Conservation (phyloP, 2,329 filamentous ascomycete genomes). For the Microdochium paspali region DNA sequence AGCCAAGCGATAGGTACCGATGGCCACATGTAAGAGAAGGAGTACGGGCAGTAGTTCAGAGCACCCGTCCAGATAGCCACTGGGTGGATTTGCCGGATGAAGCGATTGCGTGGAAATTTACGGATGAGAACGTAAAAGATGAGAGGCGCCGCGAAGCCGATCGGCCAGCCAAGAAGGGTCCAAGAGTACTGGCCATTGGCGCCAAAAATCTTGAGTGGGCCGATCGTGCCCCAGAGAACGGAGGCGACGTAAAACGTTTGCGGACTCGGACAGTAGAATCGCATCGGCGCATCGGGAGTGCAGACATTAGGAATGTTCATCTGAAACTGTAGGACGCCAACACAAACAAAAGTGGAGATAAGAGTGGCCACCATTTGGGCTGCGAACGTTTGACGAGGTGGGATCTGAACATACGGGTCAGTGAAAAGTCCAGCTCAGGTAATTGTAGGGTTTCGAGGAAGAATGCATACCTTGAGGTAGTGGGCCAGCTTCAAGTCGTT, state of each 20-base stretch:
- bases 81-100: constrained; percentile 35
- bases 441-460: constrained; percentile 3
- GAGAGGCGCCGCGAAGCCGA: constrained; percentile 20
- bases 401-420: constrained; percentile 26
- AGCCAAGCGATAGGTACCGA: constrained; percentile 6
- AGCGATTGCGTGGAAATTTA: constrained; percentile 24
- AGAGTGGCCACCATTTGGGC: constrained; percentile 51
- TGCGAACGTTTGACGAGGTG: constrained; percentile 47
- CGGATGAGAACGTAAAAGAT: constrained; percentile 23
- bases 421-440: neutral
- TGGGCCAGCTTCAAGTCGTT: constrained; percentile 23
- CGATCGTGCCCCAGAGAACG: constrained; percentile 45
- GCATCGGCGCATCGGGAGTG: constrained; percentile 22
- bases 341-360: constrained; percentile 39
- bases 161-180: constrained; percentile 20
- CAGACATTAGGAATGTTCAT: constrained; percentile 19
- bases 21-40: constrained; percentile 5
- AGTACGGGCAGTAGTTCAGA: constrained; percentile 35
- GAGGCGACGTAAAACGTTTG: constrained; percentile 49
- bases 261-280: constrained; percentile 40
- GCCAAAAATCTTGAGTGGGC: constrained; percentile 28
- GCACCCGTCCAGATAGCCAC: constrained; percentile 36
- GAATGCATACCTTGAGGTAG: constrained; percentile 15
- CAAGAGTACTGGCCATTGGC: constrained; percentile 22
- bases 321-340: constrained; percentile 30